Evolutionary conservation across 352 stramenopile genomes (phyloP).

Genomic region (Phytophthora pini): DNA sequence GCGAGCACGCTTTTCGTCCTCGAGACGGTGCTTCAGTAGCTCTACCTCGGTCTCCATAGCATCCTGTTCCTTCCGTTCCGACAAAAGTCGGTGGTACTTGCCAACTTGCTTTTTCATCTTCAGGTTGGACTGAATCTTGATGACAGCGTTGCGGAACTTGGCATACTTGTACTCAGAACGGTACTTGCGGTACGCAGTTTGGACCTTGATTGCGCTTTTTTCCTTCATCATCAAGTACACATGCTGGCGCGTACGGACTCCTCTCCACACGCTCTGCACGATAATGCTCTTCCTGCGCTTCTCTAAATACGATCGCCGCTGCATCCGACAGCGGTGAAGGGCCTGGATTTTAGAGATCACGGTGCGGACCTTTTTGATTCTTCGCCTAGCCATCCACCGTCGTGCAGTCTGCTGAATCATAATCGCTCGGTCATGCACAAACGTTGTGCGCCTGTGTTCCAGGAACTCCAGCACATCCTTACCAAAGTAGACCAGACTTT

Average conservation of each 20-base stretch:
- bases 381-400: constrained; percentile 57
- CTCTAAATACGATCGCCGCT: constrained; percentile 49
- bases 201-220: constrained; percentile 65
- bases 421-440: constrained; percentile 72
- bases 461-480: constrained; percentile 93
- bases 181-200: constrained; percentile 61
- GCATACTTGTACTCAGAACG: constrained; percentile 55
- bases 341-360: constrained; percentile 72
- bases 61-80: constrained; percentile 69
- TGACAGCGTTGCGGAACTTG: constrained; percentile 68
- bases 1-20: constrained; percentile 79
- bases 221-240: constrained; percentile 63
- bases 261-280: constrained; percentile 81
- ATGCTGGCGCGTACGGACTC: constrained; percentile 63
- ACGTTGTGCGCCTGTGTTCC: constrained; percentile 77
- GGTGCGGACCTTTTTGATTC: constrained; percentile 54
- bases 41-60: constrained; percentile 83
- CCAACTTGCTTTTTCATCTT: constrained; percentile 85
- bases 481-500: constrained; percentile 94
- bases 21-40: constrained; percentile 72
- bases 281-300: constrained; percentile 51
- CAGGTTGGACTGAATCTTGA: constrained; percentile 68
- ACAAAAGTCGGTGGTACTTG: constrained; percentile 71
- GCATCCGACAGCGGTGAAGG: constrained; percentile 55
- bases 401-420: constrained; percentile 66